These are phyloP conservation scores for Thelonectria rubi DNA, from an alignment of 2,329 filamentous ascomycete species.

Conservation along the genomic window DNA sequence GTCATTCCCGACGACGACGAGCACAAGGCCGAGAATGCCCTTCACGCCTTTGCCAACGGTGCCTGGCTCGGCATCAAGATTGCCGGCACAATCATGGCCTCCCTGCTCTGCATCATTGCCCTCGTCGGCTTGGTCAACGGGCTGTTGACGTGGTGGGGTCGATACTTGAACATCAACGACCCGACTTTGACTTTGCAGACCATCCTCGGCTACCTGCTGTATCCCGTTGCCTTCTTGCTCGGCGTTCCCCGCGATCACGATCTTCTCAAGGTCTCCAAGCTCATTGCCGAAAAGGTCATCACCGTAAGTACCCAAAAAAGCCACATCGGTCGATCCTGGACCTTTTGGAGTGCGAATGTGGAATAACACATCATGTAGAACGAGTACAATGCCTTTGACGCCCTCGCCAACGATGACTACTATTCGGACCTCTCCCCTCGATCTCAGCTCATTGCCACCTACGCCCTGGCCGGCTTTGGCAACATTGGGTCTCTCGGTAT, in stretches of 20 bases:
- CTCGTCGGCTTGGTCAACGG: constrained; percentile 78
- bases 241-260: constrained; percentile 73
- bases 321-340: neutral
- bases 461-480: constrained; percentile 83
- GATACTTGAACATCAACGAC: constrained; percentile 76
- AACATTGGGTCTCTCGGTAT: constrained; percentile 90
- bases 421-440: constrained; percentile 72
- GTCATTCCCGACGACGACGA: constrained; percentile 84
- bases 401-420: constrained; percentile 61
- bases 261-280: constrained; percentile 75
- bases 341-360: neutral
- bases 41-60: constrained; percentile 87
- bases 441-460: constrained; percentile 83
- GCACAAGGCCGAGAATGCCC: constrained; percentile 77
- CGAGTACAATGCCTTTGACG: constrained; percentile 78
- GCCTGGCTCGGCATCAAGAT: constrained; percentile 89
- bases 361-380: constrained; percentile 57
- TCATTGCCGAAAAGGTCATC: constrained; percentile 88
- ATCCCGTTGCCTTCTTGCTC: constrained; percentile 81
- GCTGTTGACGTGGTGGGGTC: constrained; percentile 84
- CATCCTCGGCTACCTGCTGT: constrained; percentile 80
- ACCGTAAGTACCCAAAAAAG: constrained; percentile 56
- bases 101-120: constrained; percentile 84
- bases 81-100: constrained; percentile 81
- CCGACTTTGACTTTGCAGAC: constrained; percentile 76